phyloP scores from a whole-genome alignment of 2,329 filamentous ascomycete species.

The Talaromyces sp. region DNA sequence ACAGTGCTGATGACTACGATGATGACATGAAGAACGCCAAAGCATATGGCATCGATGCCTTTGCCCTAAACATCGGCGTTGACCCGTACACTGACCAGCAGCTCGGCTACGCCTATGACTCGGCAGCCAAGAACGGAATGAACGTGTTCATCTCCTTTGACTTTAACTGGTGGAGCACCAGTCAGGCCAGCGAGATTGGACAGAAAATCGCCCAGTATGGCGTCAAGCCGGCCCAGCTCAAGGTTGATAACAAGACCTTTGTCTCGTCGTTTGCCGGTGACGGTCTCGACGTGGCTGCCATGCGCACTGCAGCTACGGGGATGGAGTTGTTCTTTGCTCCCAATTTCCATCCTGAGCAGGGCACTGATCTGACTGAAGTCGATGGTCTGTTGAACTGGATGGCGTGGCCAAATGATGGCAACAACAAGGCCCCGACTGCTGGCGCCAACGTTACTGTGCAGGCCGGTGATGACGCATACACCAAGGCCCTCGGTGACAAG shows the following conservation, averaged over 20 bases:
- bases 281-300: slow-evolving; percentile 40
- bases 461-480: slow-evolving; percentile 32
- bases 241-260: slow-evolving; percentile 47
- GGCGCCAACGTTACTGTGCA: slow-evolving; percentile 38
- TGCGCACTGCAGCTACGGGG: slow-evolving; percentile 40
- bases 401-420: slow-evolving; percentile 39
- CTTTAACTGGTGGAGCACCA: slow-evolving; percentile 46
- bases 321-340: slow-evolving; percentile 46
- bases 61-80: slow-evolving; percentile 48
- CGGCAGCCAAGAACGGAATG: slow-evolving; percentile 44
- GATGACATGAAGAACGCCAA: slow-evolving; percentile 46
- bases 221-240: slow-evolving; percentile 43
- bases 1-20: slow-evolving; percentile 43
- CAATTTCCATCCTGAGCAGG: slow-evolving; percentile 43
- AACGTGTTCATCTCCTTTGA: slow-evolving; percentile 57
- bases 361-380: slow-evolving; percentile 34
- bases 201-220: slow-evolving; percentile 46
- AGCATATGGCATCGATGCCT: slow-evolving; percentile 43
- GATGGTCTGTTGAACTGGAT: slow-evolving; percentile 44
- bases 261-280: slow-evolving; percentile 53
- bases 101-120: slow-evolving; percentile 47
- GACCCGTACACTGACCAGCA: slow-evolving; percentile 44
- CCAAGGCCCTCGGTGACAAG: slow-evolving; percentile 32
- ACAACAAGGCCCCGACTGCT: slow-evolving; percentile 47
- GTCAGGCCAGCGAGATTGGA: slow-evolving; percentile 39